Conservation (phyloP, 225 moss, liverwort and hornwort genomes). For the Physcomitrium patens region DNA sequence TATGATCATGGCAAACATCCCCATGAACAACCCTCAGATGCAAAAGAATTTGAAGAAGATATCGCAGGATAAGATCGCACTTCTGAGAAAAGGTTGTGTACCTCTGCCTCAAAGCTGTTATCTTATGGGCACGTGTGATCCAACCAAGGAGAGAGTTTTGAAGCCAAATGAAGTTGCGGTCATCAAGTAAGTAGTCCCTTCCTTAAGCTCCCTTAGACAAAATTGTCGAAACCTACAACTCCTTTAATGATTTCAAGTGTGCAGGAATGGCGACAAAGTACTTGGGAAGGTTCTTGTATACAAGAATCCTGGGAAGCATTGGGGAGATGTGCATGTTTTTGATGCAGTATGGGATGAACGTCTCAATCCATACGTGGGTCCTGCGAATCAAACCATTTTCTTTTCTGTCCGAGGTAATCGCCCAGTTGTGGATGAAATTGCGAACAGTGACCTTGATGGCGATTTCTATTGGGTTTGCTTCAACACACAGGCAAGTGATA, state of each 20-base stretch:
- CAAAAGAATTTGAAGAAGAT: slow-evolving; percentile 41
- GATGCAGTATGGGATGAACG: slow-evolving; percentile 51
- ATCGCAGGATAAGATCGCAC: slow-evolving; percentile 29
- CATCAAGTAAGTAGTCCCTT: slow-evolving; percentile 42
- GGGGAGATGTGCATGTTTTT: slow-evolving; percentile 57
- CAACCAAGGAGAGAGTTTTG: slow-evolving; percentile 46
- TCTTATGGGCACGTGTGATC: slow-evolving; percentile 77
- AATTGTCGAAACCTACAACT: too few relatives aligned
- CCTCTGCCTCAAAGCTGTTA: slow-evolving; percentile 44
- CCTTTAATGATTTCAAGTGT: slow-evolving; percentile 15
- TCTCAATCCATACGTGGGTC: slow-evolving; percentile 42
- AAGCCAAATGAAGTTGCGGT: slow-evolving; percentile 65
- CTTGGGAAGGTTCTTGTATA: slow-evolving; percentile 56
- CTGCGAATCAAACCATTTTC: slow-evolving; percentile 41
- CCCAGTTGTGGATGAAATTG: slow-evolving; percentile 54
- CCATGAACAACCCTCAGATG: slow-evolving; percentile 53
- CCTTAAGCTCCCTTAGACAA: too few relatives aligned
- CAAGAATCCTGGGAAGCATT: slow-evolving; percentile 62
- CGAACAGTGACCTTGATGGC: slow-evolving; percentile 57
- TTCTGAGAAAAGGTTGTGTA: slow-evolving; percentile 53
- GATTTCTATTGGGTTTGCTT: slow-evolving; percentile 55
- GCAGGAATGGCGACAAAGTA: slow-evolving; percentile 50
- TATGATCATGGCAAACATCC: slow-evolving; percentile 58
- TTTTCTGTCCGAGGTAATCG: slow-evolving; percentile 52
- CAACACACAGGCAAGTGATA: slow-evolving; percentile 47